A percentile compares a stretch with the other conserved stretches of the same genome.
Conservation (phyloP, 108 stramenopile species). For the Chaetoceros tenuissimus region DNA sequence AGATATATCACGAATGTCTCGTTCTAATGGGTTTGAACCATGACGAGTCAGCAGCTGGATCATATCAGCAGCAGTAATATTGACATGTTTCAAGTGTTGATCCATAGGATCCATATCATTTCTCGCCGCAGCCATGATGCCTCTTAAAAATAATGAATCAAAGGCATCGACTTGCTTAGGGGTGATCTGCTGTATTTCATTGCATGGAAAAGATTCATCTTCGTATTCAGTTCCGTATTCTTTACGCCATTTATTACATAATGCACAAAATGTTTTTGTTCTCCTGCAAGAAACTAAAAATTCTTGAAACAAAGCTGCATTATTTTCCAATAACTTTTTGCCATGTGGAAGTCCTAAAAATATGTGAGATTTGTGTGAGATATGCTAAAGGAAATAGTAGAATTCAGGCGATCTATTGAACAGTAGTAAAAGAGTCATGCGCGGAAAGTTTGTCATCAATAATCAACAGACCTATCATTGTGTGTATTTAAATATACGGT, state of each 20-base stretch:
- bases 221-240: constrained; percentile 10
- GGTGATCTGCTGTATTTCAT: constrained; percentile 22
- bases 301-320: constrained; percentile 30
- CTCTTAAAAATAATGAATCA: constrained; percentile 61
- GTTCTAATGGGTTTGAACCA: constrained; percentile 68
- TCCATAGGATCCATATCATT: constrained; percentile 33
- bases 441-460: no score
- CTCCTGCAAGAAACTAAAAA: constrained; percentile 52
- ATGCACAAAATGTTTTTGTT: constrained; percentile 59
- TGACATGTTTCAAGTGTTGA: constrained; percentile 34
- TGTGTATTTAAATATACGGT: no score
- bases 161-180: constrained; percentile 63
- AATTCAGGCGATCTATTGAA: no score
- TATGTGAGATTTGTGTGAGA: no score
- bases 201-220: background rate
- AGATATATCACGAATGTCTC: constrained; percentile 55
- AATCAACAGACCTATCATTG: no score
- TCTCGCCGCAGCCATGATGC: constrained; percentile 59
- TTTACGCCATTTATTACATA: constrained; percentile 60
- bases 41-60: constrained; percentile 51
- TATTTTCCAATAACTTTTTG: constrained; percentile 7
- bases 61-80: constrained; percentile 46
- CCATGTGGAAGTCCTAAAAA: constrained; percentile 38
- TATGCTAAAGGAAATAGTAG: no score
- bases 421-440: no score